Evolutionary conservation across 2,329 filamentous ascomycete species (phyloP).

Genomic region (Bisporella sp.): DNA sequence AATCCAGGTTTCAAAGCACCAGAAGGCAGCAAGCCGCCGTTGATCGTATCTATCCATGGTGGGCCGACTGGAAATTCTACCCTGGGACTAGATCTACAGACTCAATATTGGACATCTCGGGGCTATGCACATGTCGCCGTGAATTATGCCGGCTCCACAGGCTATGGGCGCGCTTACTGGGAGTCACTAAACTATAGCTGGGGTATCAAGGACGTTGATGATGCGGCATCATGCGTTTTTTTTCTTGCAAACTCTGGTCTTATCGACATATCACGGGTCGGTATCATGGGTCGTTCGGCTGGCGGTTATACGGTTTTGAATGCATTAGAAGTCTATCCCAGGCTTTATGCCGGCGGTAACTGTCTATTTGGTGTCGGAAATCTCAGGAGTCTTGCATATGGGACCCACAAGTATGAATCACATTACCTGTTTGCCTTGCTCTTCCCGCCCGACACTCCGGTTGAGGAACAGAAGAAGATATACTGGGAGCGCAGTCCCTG

Average conservation of each 20-base stretch:
- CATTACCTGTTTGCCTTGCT: conserved; percentile 42
- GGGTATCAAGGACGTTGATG: conserved; percentile 44
- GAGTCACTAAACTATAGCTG: conserved; percentile 41
- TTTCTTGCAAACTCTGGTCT: conserved; percentile 33
- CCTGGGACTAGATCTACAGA: conserved; percentile 36
- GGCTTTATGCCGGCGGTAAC: conserved; percentile 40
- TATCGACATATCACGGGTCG: conserved; percentile 29
- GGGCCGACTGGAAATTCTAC: conserved; percentile 40
- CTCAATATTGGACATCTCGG: conserved; percentile 47
- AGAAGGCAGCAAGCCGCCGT: conserved; percentile 34
- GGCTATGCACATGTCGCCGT: conserved; percentile 44
- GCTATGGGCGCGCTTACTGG: conserved; percentile 43
- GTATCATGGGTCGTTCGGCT: conserved; percentile 43
- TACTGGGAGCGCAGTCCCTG: conserved; percentile 42
- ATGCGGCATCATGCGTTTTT: conserved; percentile 39
- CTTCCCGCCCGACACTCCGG: conserved; percentile 27
- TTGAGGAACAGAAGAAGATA: conserved; percentile 34
- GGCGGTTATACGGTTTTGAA: conserved; percentile 46
- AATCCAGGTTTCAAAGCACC: conserved; percentile 37
- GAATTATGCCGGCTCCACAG: conserved; percentile 46
- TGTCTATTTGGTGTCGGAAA: conserved; percentile 45
- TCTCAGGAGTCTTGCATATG: conserved; percentile 35
- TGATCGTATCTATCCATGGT: conserved; percentile 44
- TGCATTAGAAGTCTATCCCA: conserved; percentile 19
- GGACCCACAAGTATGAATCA: conserved; percentile 50